Evolutionary conservation across 1,284 basidiomycete genomes (phyloP).

Genomic region (Trichosporon sp.): DNA sequence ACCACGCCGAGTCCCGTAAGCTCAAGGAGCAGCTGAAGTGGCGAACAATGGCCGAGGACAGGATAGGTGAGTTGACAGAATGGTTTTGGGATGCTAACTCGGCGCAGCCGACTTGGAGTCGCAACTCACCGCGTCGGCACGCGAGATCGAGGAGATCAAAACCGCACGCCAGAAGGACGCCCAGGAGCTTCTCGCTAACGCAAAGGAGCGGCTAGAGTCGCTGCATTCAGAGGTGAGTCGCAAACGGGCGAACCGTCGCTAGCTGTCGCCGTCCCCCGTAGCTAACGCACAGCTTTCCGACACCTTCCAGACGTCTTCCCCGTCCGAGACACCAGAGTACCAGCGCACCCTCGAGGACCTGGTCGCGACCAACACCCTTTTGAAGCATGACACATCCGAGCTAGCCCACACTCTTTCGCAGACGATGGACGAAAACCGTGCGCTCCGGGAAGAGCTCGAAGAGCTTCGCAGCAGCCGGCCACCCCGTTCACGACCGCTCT

Average conservation of each 20-base stretch:
- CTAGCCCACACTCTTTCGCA: conserved; percentile 66
- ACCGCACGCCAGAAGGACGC: conserved; percentile 63
- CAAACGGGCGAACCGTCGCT: neutral
- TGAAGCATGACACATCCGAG: conserved; percentile 76
- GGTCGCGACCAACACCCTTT: conserved; percentile 72
- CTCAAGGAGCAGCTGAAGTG: conserved; percentile 57
- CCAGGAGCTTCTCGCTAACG: conserved; percentile 66
- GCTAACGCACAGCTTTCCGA: conserved; percentile 28
- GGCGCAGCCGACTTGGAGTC: conserved; percentile 64
- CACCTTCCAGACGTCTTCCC: conserved; percentile 34
- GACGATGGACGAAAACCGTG: conserved; percentile 68
- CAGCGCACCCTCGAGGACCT: conserved; percentile 67
- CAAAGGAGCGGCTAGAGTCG: conserved; percentile 61
- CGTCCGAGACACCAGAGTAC: conserved; percentile 44
- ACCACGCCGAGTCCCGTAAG: conserved; percentile 66
- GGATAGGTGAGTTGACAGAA: conserved; percentile 29
- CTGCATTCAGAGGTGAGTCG: conserved; percentile 53
- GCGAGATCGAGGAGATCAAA: conserved; percentile 63
- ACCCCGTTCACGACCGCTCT: conserved; percentile 6
- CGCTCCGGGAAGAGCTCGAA: conserved; percentile 66
- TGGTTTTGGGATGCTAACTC: conserved; percentile 4
- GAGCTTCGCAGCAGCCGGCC: conserved; percentile 54
- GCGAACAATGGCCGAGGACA: conserved; percentile 36
- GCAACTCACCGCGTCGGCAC: conserved; percentile 61
- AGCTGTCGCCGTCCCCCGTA: neutral